These are phyloP conservation scores for Alternaria atra DNA, from an alignment of 2,329 filamentous ascomycete species.

Conservation along the genomic window DNA sequence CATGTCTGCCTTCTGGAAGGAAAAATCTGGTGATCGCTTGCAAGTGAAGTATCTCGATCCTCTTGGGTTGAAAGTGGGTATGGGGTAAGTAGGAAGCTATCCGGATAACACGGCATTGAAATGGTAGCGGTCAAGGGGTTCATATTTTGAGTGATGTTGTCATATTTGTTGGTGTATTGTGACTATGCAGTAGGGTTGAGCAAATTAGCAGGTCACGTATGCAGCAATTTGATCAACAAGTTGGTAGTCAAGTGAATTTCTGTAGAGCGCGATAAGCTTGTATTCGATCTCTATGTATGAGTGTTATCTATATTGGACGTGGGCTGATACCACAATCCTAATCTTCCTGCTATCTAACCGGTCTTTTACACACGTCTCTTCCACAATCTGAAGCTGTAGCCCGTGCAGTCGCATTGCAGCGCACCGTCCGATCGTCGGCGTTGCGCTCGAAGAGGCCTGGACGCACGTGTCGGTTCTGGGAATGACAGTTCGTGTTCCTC, in stretches of 20 bases:
- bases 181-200: background rate
- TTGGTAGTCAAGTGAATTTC: background rate
- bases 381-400: conserved; percentile 4
- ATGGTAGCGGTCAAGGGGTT: conserved; percentile 3
- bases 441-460: conserved; percentile 1
- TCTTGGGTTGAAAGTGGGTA: conserved; percentile 3
- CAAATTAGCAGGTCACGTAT: conserved; percentile 1
- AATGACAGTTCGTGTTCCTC: conserved; percentile 4
- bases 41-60: background rate
- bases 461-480: conserved; percentile 6
- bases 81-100: conserved; percentile 5
- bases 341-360: background rate
- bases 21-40: background rate
- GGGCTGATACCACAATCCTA: background rate
- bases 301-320: background rate
- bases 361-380: background rate
- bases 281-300: background rate
- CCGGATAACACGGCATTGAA: conserved; percentile 7
- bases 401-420: conserved; percentile 13
- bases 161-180: background rate
- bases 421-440: conserved; percentile 9
- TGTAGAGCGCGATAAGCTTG: conserved; percentile 3
- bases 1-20: background rate
- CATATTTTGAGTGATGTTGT: background rate
- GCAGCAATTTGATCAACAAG: background rate